Conservation (phyloP, 208 protist genomes). For the Vickermania ingenoplastis region DNA sequence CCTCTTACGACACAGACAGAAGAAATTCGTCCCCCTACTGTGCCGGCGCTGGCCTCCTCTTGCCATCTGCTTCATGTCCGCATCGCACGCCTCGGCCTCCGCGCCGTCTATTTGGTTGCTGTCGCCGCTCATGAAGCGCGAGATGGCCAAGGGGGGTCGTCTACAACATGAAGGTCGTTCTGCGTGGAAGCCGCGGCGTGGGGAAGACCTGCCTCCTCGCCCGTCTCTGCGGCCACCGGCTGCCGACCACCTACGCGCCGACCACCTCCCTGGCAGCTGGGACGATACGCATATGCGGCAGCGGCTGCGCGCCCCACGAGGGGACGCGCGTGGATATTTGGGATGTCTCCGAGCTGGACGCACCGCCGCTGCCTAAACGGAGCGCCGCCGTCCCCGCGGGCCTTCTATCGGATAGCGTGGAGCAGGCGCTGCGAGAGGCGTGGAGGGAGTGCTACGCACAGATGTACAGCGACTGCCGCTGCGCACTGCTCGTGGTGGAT, state of each 20-base stretch:
- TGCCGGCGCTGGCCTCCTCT: no score
- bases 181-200: slow-evolving; percentile 48
- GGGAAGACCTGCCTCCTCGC: slow-evolving; percentile 71
- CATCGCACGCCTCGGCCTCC: no score
- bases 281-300: slow-evolving; percentile 38
- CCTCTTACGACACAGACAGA: no score
- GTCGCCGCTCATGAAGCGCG: slow-evolving; percentile 37
- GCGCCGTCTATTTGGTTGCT: slow-evolving; percentile 55
- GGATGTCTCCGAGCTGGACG: slow-evolving; percentile 63
- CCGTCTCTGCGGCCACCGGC: slow-evolving; percentile 34
- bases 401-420: neutral
- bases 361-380: neutral
- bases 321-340: slow-evolving; percentile 73
- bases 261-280: slow-evolving; percentile 47
- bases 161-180: slow-evolving; percentile 80
- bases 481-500: slow-evolving; percentile 67
- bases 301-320: slow-evolving; percentile 22
- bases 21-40: no score
- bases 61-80: no score
- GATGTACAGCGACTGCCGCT: slow-evolving; percentile 51
- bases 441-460: slow-evolving; percentile 7
- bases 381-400: neutral
- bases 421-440: neutral
- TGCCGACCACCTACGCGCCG: slow-evolving; percentile 30
- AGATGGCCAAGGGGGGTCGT: slow-evolving; percentile 52